Percentiles rank a stretch among this genome's conserved stretches.
Conservation (phyloP, 2,329 filamentous ascomycete genomes). For the Incumbomyces delicatus region DNA sequence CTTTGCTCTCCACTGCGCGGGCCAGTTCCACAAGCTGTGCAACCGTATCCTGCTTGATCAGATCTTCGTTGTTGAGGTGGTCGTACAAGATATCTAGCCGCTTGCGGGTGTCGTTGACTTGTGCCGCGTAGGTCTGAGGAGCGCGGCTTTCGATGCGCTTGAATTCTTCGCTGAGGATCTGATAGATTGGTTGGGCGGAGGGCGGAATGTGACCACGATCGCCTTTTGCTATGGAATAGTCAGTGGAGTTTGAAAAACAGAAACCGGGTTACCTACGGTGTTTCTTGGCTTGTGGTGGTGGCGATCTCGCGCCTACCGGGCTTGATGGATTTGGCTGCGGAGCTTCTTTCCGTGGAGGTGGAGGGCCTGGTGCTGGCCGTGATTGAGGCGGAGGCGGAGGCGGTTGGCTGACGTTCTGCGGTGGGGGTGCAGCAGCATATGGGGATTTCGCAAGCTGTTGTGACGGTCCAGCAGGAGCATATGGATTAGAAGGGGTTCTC, state of each 20-base stretch:
- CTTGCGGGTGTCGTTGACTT: slow-evolving; percentile 91
- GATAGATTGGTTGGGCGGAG: slow-evolving; percentile 65
- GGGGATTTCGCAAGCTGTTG: slow-evolving; percentile 31
- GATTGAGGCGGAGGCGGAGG: slow-evolving; percentile 28
- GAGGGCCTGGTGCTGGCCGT: slow-evolving; percentile 29
- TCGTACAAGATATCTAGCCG: slow-evolving; percentile 90
- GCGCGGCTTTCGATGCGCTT: slow-evolving; percentile 78
- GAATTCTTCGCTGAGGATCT: slow-evolving; percentile 75
- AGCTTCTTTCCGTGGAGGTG: slow-evolving; percentile 35
- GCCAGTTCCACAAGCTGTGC: slow-evolving; percentile 43
- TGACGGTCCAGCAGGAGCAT: slow-evolving; percentile 27
- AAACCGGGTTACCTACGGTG: slow-evolving; percentile 48
- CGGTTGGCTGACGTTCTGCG: slow-evolving; percentile 7
- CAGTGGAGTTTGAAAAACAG: slow-evolving; percentile 15
- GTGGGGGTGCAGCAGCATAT: slow-evolving; percentile 33
- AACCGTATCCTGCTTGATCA: slow-evolving; percentile 65
- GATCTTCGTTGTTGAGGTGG: slow-evolving; percentile 89
- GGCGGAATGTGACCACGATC: slow-evolving; percentile 83
- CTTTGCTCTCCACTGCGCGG: slow-evolving; percentile 55
- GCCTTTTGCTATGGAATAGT: slow-evolving; percentile 46
- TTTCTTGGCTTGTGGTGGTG: slow-evolving; percentile 46
- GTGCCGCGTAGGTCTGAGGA: slow-evolving; percentile 72
- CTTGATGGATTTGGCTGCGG: slow-evolving; percentile 40
- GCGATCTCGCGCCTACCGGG: slow-evolving; percentile 36
- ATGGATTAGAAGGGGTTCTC: slow-evolving; percentile 31